Percentiles rank a stretch among this genome's conserved stretches.
phyloP scores from a whole-genome alignment of 805 yeast species.

The Cyberlindnera veronae region DNA sequence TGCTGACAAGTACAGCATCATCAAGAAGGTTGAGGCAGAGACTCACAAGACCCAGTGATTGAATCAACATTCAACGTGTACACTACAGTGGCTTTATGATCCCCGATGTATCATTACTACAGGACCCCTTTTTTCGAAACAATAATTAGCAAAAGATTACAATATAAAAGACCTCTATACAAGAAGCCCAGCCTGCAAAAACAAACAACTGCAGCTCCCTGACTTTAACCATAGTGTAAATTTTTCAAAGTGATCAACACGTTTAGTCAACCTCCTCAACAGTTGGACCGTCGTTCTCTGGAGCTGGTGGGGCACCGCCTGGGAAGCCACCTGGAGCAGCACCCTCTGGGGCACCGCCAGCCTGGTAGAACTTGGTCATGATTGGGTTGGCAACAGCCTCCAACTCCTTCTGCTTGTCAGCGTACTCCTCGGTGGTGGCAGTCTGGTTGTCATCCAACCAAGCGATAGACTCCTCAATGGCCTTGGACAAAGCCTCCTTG shows the following conservation, averaged over 20 bases:
- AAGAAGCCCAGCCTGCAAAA: no score
- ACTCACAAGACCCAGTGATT: constrained; percentile 9
- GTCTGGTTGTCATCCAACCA: constrained; percentile 95
- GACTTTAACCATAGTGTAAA: no score
- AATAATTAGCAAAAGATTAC: no score
- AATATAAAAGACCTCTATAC: no score
- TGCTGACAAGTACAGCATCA: constrained; percentile 17
- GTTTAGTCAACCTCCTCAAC: constrained; percentile 74
- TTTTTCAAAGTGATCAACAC: no score
- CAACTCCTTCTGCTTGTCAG: constrained; percentile 92
- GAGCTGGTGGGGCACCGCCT: constrained; percentile 50
- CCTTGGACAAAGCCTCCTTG: constrained; percentile 64
- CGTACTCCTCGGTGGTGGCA: constrained; percentile 87
- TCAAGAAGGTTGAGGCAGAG: constrained; percentile 14
- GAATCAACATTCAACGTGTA: not conserved
- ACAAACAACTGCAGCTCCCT: no score
- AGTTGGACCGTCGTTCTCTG: constrained; percentile 57
- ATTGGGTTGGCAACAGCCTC: constrained; percentile 95
- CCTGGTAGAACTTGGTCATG: constrained; percentile 95
- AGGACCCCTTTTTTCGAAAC: no score
- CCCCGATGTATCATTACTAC: no score
- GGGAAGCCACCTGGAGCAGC: constrained; percentile 48
- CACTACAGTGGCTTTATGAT: no score
- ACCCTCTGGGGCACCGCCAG: constrained; percentile 78
- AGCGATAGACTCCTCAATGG: constrained; percentile 78